Percentiles rank a stretch among this genome's conserved stretches.
phyloP scores from a whole-genome alignment of 2,329 filamentous ascomycete genomes.

The Ophiostoma pallidulum region DNA sequence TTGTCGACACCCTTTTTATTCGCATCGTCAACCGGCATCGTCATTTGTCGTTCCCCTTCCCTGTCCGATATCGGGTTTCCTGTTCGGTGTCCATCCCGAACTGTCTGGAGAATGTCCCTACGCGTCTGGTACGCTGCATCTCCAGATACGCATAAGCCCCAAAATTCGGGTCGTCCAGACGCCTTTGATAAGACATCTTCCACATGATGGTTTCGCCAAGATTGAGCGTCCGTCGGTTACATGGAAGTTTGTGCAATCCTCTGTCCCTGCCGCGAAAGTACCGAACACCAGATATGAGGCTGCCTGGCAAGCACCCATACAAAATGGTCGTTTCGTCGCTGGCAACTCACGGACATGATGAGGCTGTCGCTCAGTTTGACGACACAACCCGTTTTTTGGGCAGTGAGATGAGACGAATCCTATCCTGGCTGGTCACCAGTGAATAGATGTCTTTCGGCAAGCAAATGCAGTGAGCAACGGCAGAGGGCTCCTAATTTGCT shows the following conservation, averaged over 20 bases:
- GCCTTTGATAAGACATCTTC: constrained; percentile 31
- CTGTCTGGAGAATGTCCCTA: background rate
- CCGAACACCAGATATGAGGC: constrained; percentile 29
- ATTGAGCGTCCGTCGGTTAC: background rate
- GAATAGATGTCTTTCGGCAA: constrained; percentile 25
- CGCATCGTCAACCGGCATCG: constrained; percentile 15
- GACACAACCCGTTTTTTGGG: constrained; percentile 3
- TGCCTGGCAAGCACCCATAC: constrained; percentile 45
- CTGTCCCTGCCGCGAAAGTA: constrained; percentile 40
- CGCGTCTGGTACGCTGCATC: constrained; percentile 9
- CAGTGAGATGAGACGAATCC: constrained; percentile 13
- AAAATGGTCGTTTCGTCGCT: constrained; percentile 5
- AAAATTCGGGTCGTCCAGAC: constrained; percentile 15
- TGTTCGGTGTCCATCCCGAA: background rate
- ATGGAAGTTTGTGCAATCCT: constrained; percentile 45
- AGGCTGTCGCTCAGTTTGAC: constrained; percentile 11
- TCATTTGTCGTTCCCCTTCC: constrained; percentile 20
- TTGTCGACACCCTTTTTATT: constrained; percentile 49
- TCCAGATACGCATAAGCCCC: constrained; percentile 8
- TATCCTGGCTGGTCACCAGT: constrained; percentile 21
- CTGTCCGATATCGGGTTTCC: constrained; percentile 6
- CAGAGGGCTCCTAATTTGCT: constrained; percentile 12
- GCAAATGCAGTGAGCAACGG: constrained; percentile 45
- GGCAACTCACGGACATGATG: constrained; percentile 4
- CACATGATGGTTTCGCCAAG: constrained; percentile 25